Percentiles rank a stretch among this genome's conserved stretches.
Evolutionary conservation across 805 yeast genomes (phyloP).

Genomic region (Pichia exigua): DNA sequence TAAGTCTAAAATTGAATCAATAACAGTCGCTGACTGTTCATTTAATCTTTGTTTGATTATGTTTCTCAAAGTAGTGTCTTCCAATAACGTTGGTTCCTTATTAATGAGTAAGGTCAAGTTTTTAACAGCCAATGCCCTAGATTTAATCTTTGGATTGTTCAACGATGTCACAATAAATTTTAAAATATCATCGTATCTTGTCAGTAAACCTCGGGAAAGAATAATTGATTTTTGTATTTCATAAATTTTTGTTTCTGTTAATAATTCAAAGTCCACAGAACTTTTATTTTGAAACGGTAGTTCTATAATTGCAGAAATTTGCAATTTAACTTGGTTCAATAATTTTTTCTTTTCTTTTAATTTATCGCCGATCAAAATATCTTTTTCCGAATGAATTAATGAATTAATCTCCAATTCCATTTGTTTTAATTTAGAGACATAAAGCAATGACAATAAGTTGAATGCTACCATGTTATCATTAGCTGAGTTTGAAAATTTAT

Average conservation of each 20-base stretch:
- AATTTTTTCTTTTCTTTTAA: neutral
- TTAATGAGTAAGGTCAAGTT: conserved; percentile 49
- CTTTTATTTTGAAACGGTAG: neutral
- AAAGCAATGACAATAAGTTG: neutral
- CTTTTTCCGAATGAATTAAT: neutral
- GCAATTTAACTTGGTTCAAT: neutral
- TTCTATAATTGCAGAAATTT: neutral
- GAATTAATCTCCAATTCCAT: neutral
- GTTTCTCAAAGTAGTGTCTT: conserved; percentile 40
- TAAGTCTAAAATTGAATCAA: conserved; percentile 70
- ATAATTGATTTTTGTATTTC: conserved; percentile 21
- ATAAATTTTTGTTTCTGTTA: neutral
- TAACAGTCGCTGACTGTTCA: conserved; percentile 62
- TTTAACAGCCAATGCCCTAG: conserved; percentile 59
- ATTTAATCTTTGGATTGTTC: conserved; percentile 41
- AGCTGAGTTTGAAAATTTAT: neutral
- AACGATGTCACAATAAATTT: conserved; percentile 40
- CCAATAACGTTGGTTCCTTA: conserved; percentile 44
- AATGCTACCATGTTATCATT: neutral
- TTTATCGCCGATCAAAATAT: neutral
- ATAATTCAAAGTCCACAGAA: neutral
- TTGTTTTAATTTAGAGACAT: neutral
- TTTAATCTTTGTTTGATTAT: conserved; percentile 44
- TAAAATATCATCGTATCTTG: conserved; percentile 46
- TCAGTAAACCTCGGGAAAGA: conserved; percentile 26